These are phyloP conservation scores for Mesotaenium endlicherianum DNA, from an alignment of 139 green algal genomes.

Conservation along the genomic window DNA sequence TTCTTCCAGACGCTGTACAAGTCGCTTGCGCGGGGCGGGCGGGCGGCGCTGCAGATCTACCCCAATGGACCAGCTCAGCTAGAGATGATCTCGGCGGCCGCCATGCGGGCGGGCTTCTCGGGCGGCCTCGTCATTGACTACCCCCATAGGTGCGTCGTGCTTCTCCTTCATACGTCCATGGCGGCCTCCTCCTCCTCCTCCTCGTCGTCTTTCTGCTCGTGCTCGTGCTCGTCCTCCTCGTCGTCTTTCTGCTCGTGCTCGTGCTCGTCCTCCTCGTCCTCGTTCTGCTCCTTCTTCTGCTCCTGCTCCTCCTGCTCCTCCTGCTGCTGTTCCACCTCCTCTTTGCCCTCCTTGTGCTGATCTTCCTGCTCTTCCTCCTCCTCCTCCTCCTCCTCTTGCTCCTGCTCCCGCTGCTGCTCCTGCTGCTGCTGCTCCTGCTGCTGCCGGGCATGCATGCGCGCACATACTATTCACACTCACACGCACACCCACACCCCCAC, in stretches of 20 bases:
- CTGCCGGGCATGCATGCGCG: background rate
- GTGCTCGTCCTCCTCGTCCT: background rate
- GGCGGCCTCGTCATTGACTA: constrained; percentile 96
- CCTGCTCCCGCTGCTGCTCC: background rate
- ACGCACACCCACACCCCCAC: too few species aligned
- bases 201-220: too few species aligned
- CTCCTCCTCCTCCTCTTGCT: background rate
- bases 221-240: background rate
- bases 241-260: background rate
- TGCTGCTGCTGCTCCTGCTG: background rate
- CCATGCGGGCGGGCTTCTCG: constrained; percentile 90
- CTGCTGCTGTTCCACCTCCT: background rate
- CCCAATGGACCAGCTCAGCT: constrained; percentile 65
- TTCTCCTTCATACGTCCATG: too few species aligned
- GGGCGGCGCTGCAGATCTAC: constrained; percentile 58
- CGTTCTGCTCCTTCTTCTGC: background rate
- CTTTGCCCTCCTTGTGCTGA: background rate
- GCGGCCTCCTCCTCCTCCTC: too few species aligned
- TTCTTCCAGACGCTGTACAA: constrained; percentile 91
- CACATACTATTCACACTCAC: background rate
- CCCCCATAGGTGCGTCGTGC: constrained; percentile 75
- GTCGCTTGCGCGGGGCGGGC: constrained; percentile 70
- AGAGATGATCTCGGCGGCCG: constrained; percentile 86
- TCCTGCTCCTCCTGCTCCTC: background rate
- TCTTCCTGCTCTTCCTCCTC: background rate